Evolutionary conservation across 768 basidiomycete genomes (phyloP), one percentile per base, ranked within the genome.

Genomic region (Termitomyces sp.): DNA sequence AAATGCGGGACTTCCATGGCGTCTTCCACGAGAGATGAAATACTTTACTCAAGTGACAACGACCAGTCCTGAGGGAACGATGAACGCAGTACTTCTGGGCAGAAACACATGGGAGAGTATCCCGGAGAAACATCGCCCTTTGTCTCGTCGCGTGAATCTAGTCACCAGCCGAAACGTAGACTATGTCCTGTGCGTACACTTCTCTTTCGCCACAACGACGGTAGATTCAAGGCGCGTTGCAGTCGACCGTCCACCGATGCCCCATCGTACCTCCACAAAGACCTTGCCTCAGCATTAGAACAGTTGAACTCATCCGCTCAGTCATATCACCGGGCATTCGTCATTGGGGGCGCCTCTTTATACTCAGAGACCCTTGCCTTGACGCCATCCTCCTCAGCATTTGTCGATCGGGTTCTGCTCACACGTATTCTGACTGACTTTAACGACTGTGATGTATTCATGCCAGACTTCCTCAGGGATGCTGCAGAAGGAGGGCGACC

Each of bases 21-120:
- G 84, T 24, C 80, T 98, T 7, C 80, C 92, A 0, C 83, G 81
- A 57, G 97, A 99, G 69, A 86, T 98, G 82, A 85, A 88, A 52
- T 97, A 96, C 72, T 99, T 99, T 69, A 86, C 87, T n/a, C 79
- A 81, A 54, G 86, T 88, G 68, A 91, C 91, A 33, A 82, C 83
- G 6, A 73, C 70, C 40, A 81, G 85, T 33, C 83, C 85, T 6
- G 72, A 77, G 38, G 80, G 76, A 6, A 68, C 66, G 46, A 74
- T 69, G 58, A 98, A 98, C 72, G 84, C 82, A 1, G 87, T 98
- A 20, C 75, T 98, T 56, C 98, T 99, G 96, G 97, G 97, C 13
- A 81, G 96, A 56, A 94, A 91, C 66, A 96, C 94, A 14, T 99
- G 97, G 97, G 94, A 98, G 73, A 92, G 92, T 69, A 98, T 99